Evolutionary conservation across 1,284 basidiomycete genomes (phyloP).

Genomic region (Rhodotorula sp.): DNA sequence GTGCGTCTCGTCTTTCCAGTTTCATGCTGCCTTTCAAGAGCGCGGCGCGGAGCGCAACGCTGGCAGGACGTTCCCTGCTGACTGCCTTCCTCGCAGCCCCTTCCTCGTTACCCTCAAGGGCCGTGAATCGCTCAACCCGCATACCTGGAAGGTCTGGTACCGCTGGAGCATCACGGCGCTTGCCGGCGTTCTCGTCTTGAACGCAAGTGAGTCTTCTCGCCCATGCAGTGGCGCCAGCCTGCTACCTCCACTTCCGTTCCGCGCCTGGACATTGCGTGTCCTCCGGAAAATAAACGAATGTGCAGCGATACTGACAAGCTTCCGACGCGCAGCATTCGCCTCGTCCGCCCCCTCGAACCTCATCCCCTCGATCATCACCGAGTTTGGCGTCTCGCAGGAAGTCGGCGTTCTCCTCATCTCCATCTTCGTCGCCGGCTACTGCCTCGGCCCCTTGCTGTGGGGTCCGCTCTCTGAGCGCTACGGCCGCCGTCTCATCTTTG

Average conservation of each 20-base stretch:
- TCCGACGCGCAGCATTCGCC: slow-evolving; percentile 56
- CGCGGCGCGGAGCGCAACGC: neutral
- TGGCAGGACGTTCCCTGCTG: neutral
- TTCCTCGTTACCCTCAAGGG: slow-evolving; percentile 55
- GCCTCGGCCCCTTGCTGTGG: slow-evolving; percentile 45
- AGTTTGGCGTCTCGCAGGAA: slow-evolving; percentile 63
- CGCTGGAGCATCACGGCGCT: slow-evolving; percentile 67
- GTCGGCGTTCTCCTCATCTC: slow-evolving; percentile 56
- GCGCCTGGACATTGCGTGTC: neutral
- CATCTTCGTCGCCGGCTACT: slow-evolving; percentile 53
- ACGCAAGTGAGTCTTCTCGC: slow-evolving; percentile 54
- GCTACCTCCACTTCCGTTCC: neutral
- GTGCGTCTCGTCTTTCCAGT: neutral
- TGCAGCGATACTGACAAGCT: neutral
- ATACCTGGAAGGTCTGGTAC: slow-evolving; percentile 63
- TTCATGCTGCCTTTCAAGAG: neutral
- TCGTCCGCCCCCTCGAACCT: slow-evolving; percentile 62
- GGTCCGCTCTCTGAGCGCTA: slow-evolving; percentile 57
- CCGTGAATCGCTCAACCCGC: slow-evolving; percentile 53
- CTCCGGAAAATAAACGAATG: too few species aligned
- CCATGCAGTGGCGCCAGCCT: neutral
- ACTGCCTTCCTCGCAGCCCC: slow-evolving; percentile 15
- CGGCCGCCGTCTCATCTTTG: slow-evolving; percentile 64
- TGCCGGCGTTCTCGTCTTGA: slow-evolving; percentile 65
- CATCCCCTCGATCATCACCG: slow-evolving; percentile 55